These are phyloP conservation scores for Alternaria arborescens DNA, from an alignment of 2,329 filamentous ascomycete species.

Conservation along the genomic window DNA sequence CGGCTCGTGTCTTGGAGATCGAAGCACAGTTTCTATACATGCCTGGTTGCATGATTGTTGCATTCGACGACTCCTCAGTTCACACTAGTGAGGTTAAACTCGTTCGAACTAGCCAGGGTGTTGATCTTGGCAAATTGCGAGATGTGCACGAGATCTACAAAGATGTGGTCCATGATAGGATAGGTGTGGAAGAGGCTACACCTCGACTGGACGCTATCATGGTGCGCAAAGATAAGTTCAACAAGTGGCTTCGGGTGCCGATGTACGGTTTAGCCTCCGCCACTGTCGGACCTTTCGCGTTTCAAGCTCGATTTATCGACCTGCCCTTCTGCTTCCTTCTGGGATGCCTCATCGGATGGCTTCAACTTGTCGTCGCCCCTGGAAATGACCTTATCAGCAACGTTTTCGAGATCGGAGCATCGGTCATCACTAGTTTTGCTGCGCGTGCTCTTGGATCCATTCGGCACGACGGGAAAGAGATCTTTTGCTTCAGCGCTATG, in stretches of 20 bases:
- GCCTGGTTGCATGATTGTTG: slow-evolving; percentile 92
- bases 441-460: slow-evolving; percentile 61
- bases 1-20: slow-evolving; percentile 85
- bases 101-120: slow-evolving; percentile 71
- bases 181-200: slow-evolving; percentile 75
- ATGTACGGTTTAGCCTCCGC: slow-evolving; percentile 80
- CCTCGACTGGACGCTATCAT: slow-evolving; percentile 69
- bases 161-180: slow-evolving; percentile 79
- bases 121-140: slow-evolving; percentile 76
- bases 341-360: slow-evolving; percentile 74
- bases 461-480: slow-evolving; percentile 45
- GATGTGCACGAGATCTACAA: slow-evolving; percentile 83
- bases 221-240: slow-evolving; percentile 63
- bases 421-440: slow-evolving; percentile 60
- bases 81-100: slow-evolving; percentile 84
- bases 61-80: slow-evolving; percentile 77
- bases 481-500: slow-evolving; percentile 62
- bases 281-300: slow-evolving; percentile 81
- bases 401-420: slow-evolving; percentile 60
- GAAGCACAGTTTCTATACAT: slow-evolving; percentile 90
- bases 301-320: slow-evolving; percentile 78
- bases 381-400: slow-evolving; percentile 73
- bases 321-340: slow-evolving; percentile 79
- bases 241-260: slow-evolving; percentile 61
- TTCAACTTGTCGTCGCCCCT: slow-evolving; percentile 79